Conservation (phyloP, 345 rosid genomes). For the Laguncularia racemosa region DNA sequence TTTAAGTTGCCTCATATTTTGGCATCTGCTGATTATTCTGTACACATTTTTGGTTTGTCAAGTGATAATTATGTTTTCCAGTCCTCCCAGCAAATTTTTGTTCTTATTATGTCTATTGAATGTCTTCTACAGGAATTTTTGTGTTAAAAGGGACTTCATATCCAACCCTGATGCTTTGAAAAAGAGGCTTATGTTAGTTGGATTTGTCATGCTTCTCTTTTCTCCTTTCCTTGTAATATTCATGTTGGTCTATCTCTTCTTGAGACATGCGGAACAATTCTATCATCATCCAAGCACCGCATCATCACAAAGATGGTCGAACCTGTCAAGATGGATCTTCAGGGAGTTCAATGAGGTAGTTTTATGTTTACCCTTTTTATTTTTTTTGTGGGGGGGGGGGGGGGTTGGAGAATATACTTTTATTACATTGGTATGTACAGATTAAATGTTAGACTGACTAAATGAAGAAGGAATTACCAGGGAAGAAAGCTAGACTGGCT, state of each 20-base stretch:
- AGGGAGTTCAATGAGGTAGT: constrained; percentile 97
- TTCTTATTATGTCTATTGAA: neutral
- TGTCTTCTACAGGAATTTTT: constrained; percentile 68
- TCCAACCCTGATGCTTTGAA: constrained; percentile 68
- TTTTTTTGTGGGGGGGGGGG: too few relatives aligned
- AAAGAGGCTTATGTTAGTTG: constrained; percentile 85
- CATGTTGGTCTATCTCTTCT: constrained; percentile 89
- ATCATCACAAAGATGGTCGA: constrained; percentile 96
- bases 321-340: constrained; percentile 90
- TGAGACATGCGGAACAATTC: constrained; percentile 96
- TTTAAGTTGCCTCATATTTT: too few relatives aligned
- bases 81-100: neutral
- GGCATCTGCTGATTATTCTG: too few relatives aligned
- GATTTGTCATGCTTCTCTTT: constrained; percentile 79
- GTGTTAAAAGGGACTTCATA: constrained; percentile 79
- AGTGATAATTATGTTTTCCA: too few relatives aligned
- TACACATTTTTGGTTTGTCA: too few relatives aligned
- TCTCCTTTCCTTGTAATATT: constrained; percentile 96
- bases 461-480: neutral
- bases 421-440: too few relatives aligned
- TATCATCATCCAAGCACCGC: constrained; percentile 98
- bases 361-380: neutral
- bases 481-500: neutral
- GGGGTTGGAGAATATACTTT: too few relatives aligned
- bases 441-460: too few relatives aligned